Evolutionary conservation across 225 moss, liverwort and hornwort species (phyloP).

Genomic region (Neckera pumila): DNA sequence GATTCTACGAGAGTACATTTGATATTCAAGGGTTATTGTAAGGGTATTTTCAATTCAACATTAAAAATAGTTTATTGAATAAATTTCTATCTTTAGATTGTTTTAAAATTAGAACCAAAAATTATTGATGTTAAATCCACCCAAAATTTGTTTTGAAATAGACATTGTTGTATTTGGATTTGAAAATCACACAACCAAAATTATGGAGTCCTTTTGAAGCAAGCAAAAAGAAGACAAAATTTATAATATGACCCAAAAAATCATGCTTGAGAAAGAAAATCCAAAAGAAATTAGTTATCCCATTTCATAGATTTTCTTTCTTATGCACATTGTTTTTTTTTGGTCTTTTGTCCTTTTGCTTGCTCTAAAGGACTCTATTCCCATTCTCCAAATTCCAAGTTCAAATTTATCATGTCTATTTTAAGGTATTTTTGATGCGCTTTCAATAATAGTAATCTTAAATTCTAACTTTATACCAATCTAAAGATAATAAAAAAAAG

Average conservation of each 20-base stretch:
- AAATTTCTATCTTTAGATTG: background rate
- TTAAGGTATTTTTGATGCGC: no score
- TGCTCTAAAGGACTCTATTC: background rate
- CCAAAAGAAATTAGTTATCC: rapidly evolving
- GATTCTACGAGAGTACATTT: rapidly evolving
- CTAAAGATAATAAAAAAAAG: background rate
- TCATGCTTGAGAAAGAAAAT: background rate
- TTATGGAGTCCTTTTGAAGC: no score
- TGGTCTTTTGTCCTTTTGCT: rapidly evolving
- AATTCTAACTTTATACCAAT: background rate
- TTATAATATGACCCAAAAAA: background rate
- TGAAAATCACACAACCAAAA: rapidly evolving
- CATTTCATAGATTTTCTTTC: background rate
- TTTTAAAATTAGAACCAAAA: background rate
- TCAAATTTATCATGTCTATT: background rate
- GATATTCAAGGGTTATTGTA: rapidly evolving
- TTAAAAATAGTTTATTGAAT: background rate
- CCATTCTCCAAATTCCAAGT: rapidly evolving
- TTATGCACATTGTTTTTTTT: background rate
- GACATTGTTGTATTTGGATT: background rate
- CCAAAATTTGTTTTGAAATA: no score
- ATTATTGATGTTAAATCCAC: rapidly evolving
- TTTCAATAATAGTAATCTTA: background rate
- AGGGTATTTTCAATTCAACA: background rate
- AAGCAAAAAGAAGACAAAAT: background rate